These are phyloP conservation scores for Metschnikowia proteae DNA, from an alignment of 805 yeast genomes.

Conservation along the genomic window DNA sequence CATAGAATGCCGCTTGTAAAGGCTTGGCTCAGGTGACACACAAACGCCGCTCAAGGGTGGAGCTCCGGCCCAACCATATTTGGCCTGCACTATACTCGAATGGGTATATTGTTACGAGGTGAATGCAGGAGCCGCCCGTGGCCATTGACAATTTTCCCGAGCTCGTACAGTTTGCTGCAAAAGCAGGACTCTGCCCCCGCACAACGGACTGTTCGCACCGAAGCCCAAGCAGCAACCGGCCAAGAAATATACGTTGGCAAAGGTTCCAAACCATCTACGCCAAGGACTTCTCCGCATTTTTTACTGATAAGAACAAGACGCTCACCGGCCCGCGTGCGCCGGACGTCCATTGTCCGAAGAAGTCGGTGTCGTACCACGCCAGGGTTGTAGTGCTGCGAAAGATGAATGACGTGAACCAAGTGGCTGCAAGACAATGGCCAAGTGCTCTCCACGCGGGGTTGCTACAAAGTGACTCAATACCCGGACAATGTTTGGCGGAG, in stretches of 20 bases:
- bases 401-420: background rate
- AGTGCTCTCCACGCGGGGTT: background rate
- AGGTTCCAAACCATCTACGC: background rate
- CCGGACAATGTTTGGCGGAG: no score
- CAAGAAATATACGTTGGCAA: background rate
- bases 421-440: background rate
- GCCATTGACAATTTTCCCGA: no score
- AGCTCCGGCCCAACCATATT: background rate
- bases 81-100: no score
- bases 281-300: background rate
- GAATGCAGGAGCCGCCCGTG: no score
- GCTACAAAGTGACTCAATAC: no score
- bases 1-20: background rate
- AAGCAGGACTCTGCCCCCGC: background rate
- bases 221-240: background rate
- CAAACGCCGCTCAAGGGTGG: background rate
- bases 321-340: background rate
- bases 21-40: conserved; percentile 1
- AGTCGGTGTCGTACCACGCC: background rate
- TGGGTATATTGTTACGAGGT: no score
- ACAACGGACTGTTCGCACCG: background rate
- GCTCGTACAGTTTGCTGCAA: background rate
- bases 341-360: background rate
- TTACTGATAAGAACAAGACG: background rate
- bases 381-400: background rate